Conservation (phyloP, 805 yeast genomes). For the Sugiyamaella boreocaroliniensis region DNA sequence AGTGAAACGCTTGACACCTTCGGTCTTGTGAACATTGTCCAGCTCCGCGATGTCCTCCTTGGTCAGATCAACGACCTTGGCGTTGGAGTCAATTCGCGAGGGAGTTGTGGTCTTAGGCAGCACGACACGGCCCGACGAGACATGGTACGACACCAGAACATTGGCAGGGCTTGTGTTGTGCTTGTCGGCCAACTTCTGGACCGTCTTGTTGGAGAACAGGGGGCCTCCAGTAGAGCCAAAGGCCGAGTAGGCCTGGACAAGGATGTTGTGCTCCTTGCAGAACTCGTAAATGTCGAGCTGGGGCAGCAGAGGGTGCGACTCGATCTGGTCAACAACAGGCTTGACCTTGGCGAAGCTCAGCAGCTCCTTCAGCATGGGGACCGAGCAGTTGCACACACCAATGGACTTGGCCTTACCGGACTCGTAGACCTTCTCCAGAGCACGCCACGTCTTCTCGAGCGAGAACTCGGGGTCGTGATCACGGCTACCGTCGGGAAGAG, state of each 20-base stretch:
- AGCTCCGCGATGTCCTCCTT: slow-evolving; percentile 38
- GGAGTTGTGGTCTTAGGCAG: slow-evolving; percentile 67
- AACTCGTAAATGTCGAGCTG: slow-evolving; percentile 52
- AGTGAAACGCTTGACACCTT: slow-evolving; percentile 23
- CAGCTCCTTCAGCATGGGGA: slow-evolving; percentile 36
- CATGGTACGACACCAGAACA: slow-evolving; percentile 57
- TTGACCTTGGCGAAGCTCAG: slow-evolving; percentile 35
- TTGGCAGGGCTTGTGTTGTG: slow-evolving; percentile 48
- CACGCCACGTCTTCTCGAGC: slow-evolving; percentile 53
- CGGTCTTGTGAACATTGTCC: slow-evolving; percentile 25
- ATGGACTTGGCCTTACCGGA: slow-evolving; percentile 50
- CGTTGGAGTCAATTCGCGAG: slow-evolving; percentile 47
- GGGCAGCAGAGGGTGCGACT: slow-evolving; percentile 65
- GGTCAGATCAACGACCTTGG: slow-evolving; percentile 35
- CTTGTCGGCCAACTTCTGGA: slow-evolving; percentile 49
- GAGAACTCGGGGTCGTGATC: slow-evolving; percentile 28
- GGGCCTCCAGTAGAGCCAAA: slow-evolving; percentile 62
- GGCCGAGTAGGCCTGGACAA: slow-evolving; percentile 70
- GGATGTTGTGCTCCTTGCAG: slow-evolving; percentile 46
- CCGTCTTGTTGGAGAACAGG: slow-evolving; percentile 44
- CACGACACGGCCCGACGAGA: slow-evolving; percentile 52
- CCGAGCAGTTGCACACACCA: slow-evolving; percentile 71
- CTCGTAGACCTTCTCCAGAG: slow-evolving; percentile 51
- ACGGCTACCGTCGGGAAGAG: slow-evolving; percentile 33
- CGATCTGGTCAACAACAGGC: slow-evolving; percentile 70